Percentiles rank a stretch among this genome's conserved stretches.
Evolutionary conservation across 2,329 filamentous ascomycete genomes (phyloP).

Genomic region (Corinectria fuckeliana): DNA sequence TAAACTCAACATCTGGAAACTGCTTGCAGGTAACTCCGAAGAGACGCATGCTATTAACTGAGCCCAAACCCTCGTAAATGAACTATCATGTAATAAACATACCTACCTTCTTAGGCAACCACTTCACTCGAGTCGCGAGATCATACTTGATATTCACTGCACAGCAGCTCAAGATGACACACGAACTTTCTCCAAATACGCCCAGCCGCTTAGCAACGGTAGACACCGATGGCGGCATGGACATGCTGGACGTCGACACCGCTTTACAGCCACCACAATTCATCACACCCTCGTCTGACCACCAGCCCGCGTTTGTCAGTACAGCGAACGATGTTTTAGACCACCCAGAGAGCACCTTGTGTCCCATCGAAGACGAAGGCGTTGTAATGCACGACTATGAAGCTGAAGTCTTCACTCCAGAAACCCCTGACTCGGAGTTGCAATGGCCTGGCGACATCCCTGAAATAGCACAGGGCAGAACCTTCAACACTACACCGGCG

Average conservation of each 20-base stretch:
- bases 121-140: too few species aligned
- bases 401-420: not conserved
- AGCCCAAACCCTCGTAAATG: too few species aligned
- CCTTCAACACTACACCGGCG: too few species aligned
- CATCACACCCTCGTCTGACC: not conserved
- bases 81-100: too few species aligned
- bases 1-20: too few species aligned
- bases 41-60: too few species aligned
- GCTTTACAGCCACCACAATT: not conserved
- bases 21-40: too few species aligned
- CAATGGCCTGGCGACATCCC: too few species aligned
- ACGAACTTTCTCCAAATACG: not conserved
- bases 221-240: not conserved
- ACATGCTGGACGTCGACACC: not conserved
- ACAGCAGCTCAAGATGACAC: not conserved
- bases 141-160: too few species aligned
- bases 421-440: not conserved
- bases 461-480: too few species aligned
- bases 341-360: not conserved
- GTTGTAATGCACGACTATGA: not conserved
- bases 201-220: not conserved
- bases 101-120: too few species aligned
- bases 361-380: not conserved
- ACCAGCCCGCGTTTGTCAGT: not conserved
- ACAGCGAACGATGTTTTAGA: not conserved